These are phyloP conservation scores for apple (Malus domestica) DNA, from an alignment of 306 rosid genomes.

Conservation along the genomic window ASM211411v1 NC_041803.1:6010501-6011000, in stretches of 20 bases:
- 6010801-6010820: conserved; percentile 92
- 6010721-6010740: neutral
- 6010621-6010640: neutral
- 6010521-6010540: conserved; percentile 96
- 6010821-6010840: conserved; percentile 85
- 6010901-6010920: neutral
- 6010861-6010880: conserved; percentile 13
- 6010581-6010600: neutral
- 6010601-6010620: neutral
- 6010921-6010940: neutral
- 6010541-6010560: conserved; percentile 44
- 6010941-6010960: neutral
- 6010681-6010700: neutral
- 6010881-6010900: neutral
- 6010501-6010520: conserved; percentile 94
- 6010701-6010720: neutral
- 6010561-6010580: neutral
- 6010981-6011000: neutral
- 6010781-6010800: conserved; percentile 90
- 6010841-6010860: conserved; percentile 89
- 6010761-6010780: conserved; percentile 48
- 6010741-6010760: neutral
- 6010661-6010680: neutral
- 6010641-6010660: neutral
- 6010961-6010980: neutral